Conservation (phyloP, 331 rosid genomes). For the Saraca asoca region DNA sequence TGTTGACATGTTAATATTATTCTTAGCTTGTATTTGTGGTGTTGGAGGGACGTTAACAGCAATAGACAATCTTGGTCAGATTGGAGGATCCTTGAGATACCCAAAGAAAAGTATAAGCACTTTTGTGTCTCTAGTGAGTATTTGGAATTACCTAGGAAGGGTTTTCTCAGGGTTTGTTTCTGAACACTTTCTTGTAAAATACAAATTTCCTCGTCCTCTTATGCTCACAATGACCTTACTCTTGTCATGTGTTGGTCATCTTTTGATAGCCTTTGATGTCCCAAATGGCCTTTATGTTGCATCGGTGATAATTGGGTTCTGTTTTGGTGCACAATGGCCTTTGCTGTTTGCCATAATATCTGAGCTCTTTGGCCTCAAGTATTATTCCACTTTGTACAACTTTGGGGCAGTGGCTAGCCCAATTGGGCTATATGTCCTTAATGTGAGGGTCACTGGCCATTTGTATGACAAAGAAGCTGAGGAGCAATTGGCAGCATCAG, state of each 20-base stretch:
- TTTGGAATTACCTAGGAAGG: slow-evolving; percentile 51
- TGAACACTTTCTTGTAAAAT: slow-evolving; percentile 33
- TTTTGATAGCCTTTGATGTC: slow-evolving; percentile 44
- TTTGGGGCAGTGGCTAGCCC: slow-evolving; percentile 47
- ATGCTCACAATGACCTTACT: slow-evolving; percentile 40
- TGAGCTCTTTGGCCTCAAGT: slow-evolving; percentile 51
- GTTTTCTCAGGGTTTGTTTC: slow-evolving; percentile 52
- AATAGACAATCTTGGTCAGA: slow-evolving; percentile 48
- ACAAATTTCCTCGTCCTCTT: slow-evolving; percentile 44
- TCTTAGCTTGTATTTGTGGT: slow-evolving; percentile 38
- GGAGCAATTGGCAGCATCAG: slow-evolving; percentile 30
- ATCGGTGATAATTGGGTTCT: slow-evolving; percentile 48
- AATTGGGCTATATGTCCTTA: slow-evolving; percentile 43
- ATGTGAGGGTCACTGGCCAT: slow-evolving; percentile 40
- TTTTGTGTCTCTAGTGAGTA: slow-evolving; percentile 45
- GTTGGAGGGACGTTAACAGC: slow-evolving; percentile 50
- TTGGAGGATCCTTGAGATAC: slow-evolving; percentile 47
- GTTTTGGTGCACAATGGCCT: slow-evolving; percentile 47
- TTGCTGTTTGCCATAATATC: slow-evolving; percentile 48
- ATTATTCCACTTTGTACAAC: slow-evolving; percentile 47
- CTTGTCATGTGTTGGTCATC: slow-evolving; percentile 38
- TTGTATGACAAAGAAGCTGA: slow-evolving; percentile 44
- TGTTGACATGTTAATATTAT: slow-evolving; percentile 43
- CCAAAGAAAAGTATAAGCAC: slow-evolving; percentile 29
- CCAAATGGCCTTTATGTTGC: slow-evolving; percentile 45